These are phyloP conservation scores for Desmodesmus armatus DNA, from an alignment of 139 green algal genomes.

Conservation along the genomic window DNA sequence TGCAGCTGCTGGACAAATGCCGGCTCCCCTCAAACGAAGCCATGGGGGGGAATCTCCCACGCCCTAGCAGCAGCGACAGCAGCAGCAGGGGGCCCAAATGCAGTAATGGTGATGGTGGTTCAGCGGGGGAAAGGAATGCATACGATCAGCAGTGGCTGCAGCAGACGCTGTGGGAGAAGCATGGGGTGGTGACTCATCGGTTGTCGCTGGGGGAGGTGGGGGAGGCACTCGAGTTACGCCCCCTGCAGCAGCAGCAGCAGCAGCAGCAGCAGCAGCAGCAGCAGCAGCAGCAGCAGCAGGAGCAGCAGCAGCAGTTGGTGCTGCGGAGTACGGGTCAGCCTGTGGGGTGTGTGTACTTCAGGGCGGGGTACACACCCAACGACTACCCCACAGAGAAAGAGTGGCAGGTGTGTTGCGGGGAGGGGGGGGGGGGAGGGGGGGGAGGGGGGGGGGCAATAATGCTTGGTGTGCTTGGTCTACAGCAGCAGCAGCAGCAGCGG, in stretches of 20 bases:
- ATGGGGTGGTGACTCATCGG: constrained; percentile 79
- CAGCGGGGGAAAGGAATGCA: constrained; percentile 92
- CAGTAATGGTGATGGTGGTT: constrained; percentile 92
- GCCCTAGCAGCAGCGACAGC: constrained; percentile 54
- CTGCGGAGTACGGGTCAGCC: background rate
- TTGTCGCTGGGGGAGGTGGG: constrained; percentile 79
- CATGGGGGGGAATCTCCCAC: constrained; percentile 54
- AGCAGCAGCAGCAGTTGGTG: constrained; percentile 5
- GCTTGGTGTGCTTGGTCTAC: background rate
- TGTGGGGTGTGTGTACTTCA: constrained; percentile 61
- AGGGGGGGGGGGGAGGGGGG: too few species aligned
- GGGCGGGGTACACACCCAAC: constrained; percentile 78
- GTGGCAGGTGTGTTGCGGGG: constrained; percentile 12
- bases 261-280: background rate
- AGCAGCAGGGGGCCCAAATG: constrained; percentile 9
- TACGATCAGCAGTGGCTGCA: constrained; percentile 95
- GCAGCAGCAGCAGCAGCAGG: background rate
- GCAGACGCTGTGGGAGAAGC: constrained; percentile 83
- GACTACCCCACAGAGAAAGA: constrained; percentile 87
- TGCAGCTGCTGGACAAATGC: background rate
- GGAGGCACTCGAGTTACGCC: constrained; percentile 18
- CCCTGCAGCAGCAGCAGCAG: constrained; percentile 39
- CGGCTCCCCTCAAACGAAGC: too few species aligned
- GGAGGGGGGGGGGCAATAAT: too few species aligned
- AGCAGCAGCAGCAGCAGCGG: background rate